These are phyloP conservation scores for Arxiozyma slooffiae DNA, from an alignment of 1,139 yeast genomes.

Conservation along the genomic window DNA sequence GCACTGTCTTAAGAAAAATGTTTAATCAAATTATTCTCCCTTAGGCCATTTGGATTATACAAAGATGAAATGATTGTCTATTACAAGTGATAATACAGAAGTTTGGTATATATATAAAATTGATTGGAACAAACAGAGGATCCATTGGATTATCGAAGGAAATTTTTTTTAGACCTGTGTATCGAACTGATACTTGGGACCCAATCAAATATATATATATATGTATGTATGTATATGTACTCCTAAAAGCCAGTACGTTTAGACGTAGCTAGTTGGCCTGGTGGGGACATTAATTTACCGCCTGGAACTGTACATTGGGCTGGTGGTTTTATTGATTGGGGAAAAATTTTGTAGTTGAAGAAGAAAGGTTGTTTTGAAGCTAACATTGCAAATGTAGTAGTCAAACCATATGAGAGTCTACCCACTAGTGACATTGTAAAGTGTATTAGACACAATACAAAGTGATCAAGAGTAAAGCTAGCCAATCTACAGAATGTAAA, in stretches of 20 bases:
- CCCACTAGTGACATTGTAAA: background rate
- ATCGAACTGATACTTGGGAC: conserved; percentile 53
- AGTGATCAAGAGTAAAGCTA: background rate
- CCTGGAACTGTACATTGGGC: conserved; percentile 88
- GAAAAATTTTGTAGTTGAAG: conserved; percentile 26
- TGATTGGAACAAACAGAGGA: conserved; percentile 71
- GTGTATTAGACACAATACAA: background rate
- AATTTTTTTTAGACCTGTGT: conserved; percentile 53
- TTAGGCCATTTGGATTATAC: conserved; percentile 66
- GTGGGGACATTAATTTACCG: conserved; percentile 56
- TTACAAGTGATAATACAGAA: conserved; percentile 45
- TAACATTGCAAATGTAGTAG: conserved; percentile 13
- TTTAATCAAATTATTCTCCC: conserved; percentile 72
- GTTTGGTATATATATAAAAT: conserved; percentile 69
- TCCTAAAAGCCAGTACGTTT: conserved; percentile 92
- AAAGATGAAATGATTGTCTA: conserved; percentile 33
- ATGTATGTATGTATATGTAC: conserved; percentile 36
- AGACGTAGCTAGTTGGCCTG: conserved; percentile 90
- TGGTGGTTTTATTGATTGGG: conserved; percentile 83
- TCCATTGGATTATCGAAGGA: conserved; percentile 72
- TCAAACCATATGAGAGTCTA: background rate
- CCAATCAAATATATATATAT: conserved; percentile 27
- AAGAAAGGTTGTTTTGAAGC: conserved; percentile 26
- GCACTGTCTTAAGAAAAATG: conserved; percentile 50
- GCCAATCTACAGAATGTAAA: background rate